These are phyloP conservation scores for Diaporthe destruens DNA, from an alignment of 2,329 filamentous ascomycete species.

Conservation along the genomic window DNA sequence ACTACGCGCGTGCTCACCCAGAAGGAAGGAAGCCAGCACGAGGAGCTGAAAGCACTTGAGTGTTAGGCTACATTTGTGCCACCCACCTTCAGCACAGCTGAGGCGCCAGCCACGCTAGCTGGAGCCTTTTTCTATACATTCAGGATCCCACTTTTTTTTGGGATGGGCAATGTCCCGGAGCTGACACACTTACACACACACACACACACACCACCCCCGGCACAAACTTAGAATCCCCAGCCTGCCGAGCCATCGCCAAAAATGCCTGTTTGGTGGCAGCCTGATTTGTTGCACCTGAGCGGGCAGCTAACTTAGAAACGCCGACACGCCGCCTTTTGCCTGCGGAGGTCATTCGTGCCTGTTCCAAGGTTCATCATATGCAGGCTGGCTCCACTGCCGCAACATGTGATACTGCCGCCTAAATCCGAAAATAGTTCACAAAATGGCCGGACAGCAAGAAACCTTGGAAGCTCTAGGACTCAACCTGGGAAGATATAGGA, in stretches of 20 bases:
- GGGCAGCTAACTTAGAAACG: not conserved
- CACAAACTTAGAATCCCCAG: not conserved
- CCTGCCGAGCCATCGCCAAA: not conserved
- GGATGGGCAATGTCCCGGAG: not conserved
- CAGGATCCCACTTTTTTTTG: not conserved
- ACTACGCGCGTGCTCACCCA: not conserved
- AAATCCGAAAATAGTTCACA: not conserved
- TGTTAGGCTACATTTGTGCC: not conserved
- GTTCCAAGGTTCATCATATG: not conserved
- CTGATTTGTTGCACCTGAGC: not conserved
- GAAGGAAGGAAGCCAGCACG: not conserved
- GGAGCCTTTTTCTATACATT: not conserved
- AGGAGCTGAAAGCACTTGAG: slow-evolving; percentile 15
- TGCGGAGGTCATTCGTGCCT: not conserved
- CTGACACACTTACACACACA: not conserved
- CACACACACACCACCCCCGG: not conserved
- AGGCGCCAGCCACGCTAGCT: not conserved
- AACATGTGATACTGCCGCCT: not conserved
- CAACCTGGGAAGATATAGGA: no score
- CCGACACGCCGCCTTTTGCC: not conserved
- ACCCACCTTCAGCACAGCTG: slow-evolving; percentile 1
- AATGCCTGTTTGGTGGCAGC: not conserved
- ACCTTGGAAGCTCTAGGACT: no score
- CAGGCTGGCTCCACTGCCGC: slow-evolving; percentile 23
- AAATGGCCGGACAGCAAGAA: not conserved